Conservation (phyloP, 768 basidiomycete species). For the Guyanaporus albipodus region DNA sequence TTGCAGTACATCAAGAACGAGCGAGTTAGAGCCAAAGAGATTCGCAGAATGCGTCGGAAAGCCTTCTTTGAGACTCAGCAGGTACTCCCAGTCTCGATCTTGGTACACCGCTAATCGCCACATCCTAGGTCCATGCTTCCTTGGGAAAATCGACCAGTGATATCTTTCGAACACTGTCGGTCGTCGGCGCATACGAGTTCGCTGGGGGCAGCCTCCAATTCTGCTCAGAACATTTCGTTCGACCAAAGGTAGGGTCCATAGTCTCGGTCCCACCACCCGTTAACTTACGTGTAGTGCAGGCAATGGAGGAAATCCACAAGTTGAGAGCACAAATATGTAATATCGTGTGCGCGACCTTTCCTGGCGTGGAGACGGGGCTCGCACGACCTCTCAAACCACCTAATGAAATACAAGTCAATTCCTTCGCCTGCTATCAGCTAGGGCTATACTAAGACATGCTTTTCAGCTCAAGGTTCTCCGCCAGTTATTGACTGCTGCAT, state of each 20-base stretch:
- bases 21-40: slow-evolving; percentile 50
- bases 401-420: slow-evolving; percentile 63
- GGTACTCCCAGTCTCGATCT: slow-evolving; percentile 39
- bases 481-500: slow-evolving; percentile 83
- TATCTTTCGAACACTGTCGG: slow-evolving; percentile 81
- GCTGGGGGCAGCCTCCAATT: slow-evolving; percentile 77
- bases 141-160: slow-evolving; percentile 83
- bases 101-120: neutral
- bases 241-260: slow-evolving; percentile 62
- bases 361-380: slow-evolving; percentile 57
- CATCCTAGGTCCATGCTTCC: slow-evolving; percentile 62
- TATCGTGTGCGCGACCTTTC: slow-evolving; percentile 79
- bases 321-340: slow-evolving; percentile 82
- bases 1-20: slow-evolving; percentile 45
- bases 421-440: neutral
- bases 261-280: neutral
- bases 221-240: slow-evolving; percentile 85
- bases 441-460: slow-evolving; percentile 3
- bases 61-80: slow-evolving; percentile 81
- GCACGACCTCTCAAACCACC: slow-evolving; percentile 71
- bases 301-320: slow-evolving; percentile 99
- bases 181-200: slow-evolving; percentile 96
- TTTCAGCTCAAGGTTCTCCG: slow-evolving; percentile 83
- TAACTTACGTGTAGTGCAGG: slow-evolving; percentile 42
- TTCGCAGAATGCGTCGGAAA: slow-evolving; percentile 57